Evolutionary conservation across 2,329 filamentous ascomycete genomes (phyloP), one percentile per base, ranked within the genome.

Genomic region (Chaetomium globosum): DNA sequence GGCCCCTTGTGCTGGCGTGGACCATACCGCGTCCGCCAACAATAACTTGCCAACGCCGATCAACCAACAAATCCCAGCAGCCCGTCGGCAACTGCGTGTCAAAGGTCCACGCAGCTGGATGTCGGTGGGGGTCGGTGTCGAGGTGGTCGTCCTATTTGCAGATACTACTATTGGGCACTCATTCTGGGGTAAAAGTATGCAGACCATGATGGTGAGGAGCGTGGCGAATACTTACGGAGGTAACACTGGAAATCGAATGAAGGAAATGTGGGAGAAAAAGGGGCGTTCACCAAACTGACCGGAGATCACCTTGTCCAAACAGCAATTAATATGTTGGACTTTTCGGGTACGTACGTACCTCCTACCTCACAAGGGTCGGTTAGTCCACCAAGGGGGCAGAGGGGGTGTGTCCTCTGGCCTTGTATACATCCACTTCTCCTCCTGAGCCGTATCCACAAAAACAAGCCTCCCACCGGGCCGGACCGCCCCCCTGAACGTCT

Each of bases 381-480:
- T 26, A 26, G 26, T 26, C 26, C 26, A 2, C 26, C 26, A 26
- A 26, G 26, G 26, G 26, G 26, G 26, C 4, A 4, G 26, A 26
- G 2, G 26, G 26, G 2, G 26, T 26, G 26, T 26, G 26, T 4
- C 26, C 26, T 26, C 26, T 26, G 26, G 26, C 2, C 2, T 26
- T 26, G 26, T 26, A 4, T 26, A 7, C 49, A 4, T 43, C 49
- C 4, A 7, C 5, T 59, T 21, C 36, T 36, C 60, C 3, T 53
- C 19, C 39, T 16, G 39, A 9, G 31, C 12, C 58, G 49, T 64
- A 39, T 70, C 67, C 1, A 69, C 61, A 21, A 69, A 61, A 10
- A 70, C 57, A 53, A 71, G 61, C 53, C 61, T 56, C 1, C 70
- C 68, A 1, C 68, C 67, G 19, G 70, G 67, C 59, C 63, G 52